A percentile compares a stretch with the other conserved stretches of the same genome.
Conservation (phyloP, 2,329 filamentous ascomycete genomes). For the Didymella exigua region DNA sequence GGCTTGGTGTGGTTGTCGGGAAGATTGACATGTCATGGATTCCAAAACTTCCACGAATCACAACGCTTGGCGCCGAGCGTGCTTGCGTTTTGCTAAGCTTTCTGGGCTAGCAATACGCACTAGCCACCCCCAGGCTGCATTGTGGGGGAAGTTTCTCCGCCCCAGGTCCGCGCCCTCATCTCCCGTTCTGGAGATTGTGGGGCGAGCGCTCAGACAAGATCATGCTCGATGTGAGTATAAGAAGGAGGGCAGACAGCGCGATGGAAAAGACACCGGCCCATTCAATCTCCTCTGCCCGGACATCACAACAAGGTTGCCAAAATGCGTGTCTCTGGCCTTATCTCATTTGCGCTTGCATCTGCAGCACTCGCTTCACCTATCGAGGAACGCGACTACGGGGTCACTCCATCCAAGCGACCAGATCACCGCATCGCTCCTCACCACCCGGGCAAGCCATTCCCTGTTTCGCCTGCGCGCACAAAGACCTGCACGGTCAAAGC, state of each 20-base stretch:
- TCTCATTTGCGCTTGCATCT: slow-evolving; percentile 34
- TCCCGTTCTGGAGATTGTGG: not conserved
- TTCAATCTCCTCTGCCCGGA: not conserved
- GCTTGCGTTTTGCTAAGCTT: not conserved
- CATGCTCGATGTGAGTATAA: slow-evolving; percentile 1
- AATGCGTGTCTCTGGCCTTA: slow-evolving; percentile 36
- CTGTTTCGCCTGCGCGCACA: slow-evolving; percentile 42
- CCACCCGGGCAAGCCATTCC: slow-evolving; percentile 43
- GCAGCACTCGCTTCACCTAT: slow-evolving; percentile 24
- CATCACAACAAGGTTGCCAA: slow-evolving; percentile 5
- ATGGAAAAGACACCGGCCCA: not conserved
- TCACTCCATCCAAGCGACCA: slow-evolving; percentile 37
- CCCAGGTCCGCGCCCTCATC: no score
- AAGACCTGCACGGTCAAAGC: slow-evolving; percentile 49
- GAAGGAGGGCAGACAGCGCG: not conserved
- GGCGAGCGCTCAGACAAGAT: not conserved
- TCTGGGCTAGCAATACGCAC: slow-evolving; percentile 3
- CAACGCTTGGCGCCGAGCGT: slow-evolving; percentile 2
- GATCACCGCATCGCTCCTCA: slow-evolving; percentile 44
- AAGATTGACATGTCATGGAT: slow-evolving; percentile 4
- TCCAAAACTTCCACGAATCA: slow-evolving; percentile 5
- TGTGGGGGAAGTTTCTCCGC: slow-evolving; percentile 16
- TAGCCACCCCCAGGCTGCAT: slow-evolving; percentile 1
- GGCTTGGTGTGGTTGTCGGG: slow-evolving; percentile 1
- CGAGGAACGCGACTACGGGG: slow-evolving; percentile 19